Conservation (phyloP, 108 stramenopile genomes). For the Nannochloropsis granulata region DNA sequence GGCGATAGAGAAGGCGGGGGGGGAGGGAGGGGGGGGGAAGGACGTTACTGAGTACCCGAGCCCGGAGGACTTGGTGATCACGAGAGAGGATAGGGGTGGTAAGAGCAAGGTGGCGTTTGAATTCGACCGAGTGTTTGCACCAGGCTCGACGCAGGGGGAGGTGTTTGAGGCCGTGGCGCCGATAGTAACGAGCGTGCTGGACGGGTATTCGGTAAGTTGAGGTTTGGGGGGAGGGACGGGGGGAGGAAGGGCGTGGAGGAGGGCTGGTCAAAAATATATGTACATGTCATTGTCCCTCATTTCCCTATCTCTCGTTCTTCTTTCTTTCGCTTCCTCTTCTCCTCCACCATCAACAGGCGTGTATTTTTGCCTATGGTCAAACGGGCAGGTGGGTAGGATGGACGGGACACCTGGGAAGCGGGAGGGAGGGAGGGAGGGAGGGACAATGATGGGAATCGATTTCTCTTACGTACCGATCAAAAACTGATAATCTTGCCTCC, state of each 20-base stretch:
- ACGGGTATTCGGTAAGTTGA: conserved; percentile 9
- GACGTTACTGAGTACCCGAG: conserved; percentile 30
- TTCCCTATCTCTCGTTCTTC: no score
- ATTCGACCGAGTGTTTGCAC: conserved; percentile 45
- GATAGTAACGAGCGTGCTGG: conserved; percentile 33
- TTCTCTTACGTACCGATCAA: no score
- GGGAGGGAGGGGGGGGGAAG: conserved; percentile 6
- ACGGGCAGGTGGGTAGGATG: background rate
- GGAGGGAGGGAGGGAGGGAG: no score
- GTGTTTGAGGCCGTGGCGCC: conserved; percentile 39
- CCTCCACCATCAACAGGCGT: no score
- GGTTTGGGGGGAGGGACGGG: background rate
- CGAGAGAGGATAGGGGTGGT: background rate
- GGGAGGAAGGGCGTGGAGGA: no score
- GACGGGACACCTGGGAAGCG: background rate
- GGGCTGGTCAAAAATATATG: no score
- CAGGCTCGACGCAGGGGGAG: conserved; percentile 24
- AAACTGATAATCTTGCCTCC: background rate
- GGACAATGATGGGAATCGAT: no score
- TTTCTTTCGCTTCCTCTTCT: no score
- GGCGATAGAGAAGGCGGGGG: background rate
- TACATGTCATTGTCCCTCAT: no score
- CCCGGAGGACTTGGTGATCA: conserved; percentile 15
- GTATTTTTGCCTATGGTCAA: background rate
- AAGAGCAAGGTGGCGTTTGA: conserved; percentile 26